These are phyloP conservation scores for Argentina anserina DNA, from an alignment of 306 rosid species.

Conservation along the genomic window DNA sequence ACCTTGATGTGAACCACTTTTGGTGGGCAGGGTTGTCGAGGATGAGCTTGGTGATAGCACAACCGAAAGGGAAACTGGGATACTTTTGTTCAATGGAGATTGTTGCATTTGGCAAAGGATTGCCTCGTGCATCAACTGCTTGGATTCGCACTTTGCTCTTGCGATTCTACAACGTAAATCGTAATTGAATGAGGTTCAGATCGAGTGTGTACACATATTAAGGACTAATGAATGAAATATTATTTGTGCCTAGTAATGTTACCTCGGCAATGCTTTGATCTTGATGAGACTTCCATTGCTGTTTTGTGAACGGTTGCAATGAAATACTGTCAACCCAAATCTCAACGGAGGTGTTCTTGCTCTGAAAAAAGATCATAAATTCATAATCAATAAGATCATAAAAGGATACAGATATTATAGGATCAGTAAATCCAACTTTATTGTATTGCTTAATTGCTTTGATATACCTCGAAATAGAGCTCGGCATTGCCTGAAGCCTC, in stretches of 20 bases:
- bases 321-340: slow-evolving; percentile 64
- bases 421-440: not conserved
- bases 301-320: slow-evolving; percentile 57
- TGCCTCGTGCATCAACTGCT: slow-evolving; percentile 46
- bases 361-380: slow-evolving; percentile 29
- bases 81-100: slow-evolving; percentile 28
- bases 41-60: slow-evolving; percentile 44
- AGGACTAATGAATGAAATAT: not conserved
- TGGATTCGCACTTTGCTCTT: slow-evolving; percentile 45
- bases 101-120: slow-evolving; percentile 43
- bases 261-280: slow-evolving; percentile 48
- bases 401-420: not conserved
- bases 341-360: slow-evolving; percentile 45
- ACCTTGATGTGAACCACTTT: slow-evolving; percentile 60
- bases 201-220: not conserved
- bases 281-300: slow-evolving; percentile 63
- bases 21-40: slow-evolving; percentile 45
- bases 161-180: slow-evolving; percentile 31
- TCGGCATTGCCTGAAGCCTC: slow-evolving; percentile 43
- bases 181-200: not conserved
- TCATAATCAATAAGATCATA: not conserved
- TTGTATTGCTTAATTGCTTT: not conserved
- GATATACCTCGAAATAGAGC: slow-evolving; percentile 64
- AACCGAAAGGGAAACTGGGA: slow-evolving; percentile 54
- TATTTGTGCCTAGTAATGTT: not conserved